phyloP scores from a whole-genome alignment of 228 moss, liverwort and hornwort genomes.

The Sphagnum fallax region DNA sequence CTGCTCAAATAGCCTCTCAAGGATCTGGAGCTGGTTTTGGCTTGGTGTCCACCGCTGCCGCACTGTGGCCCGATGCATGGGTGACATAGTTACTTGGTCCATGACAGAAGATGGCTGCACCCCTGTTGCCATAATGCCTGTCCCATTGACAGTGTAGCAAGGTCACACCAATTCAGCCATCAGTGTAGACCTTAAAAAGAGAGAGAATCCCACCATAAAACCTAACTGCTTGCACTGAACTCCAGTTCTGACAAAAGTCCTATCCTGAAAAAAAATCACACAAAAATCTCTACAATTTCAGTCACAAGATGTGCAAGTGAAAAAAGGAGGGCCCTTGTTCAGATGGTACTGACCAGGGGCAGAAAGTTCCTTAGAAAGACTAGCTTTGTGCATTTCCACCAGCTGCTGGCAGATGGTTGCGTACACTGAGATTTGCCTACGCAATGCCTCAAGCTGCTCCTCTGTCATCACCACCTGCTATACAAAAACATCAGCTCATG shows the following conservation, averaged over 20 bases:
- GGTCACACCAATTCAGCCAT: neutral
- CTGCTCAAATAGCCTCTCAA: conserved; percentile 78
- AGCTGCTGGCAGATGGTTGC: conserved; percentile 58
- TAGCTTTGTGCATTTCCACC: conserved; percentile 58
- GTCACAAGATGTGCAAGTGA: no score
- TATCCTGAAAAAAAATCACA: no score
- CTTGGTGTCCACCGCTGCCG: conserved; percentile 83
- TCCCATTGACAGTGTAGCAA: neutral
- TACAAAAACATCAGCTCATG: no score
- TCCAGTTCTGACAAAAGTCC: neutral
- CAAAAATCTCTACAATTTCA: no score
- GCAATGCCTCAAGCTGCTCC: conserved; percentile 65
- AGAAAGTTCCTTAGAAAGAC: conserved; percentile 17
- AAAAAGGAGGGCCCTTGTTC: no score
- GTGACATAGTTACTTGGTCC: conserved; percentile 15
- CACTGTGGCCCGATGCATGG: conserved; percentile 31
- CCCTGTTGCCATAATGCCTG: conserved; percentile 69
- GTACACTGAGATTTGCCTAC: conserved; percentile 47
- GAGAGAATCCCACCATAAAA: neutral
- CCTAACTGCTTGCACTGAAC: neutral
- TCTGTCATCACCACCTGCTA: conserved; percentile 70
- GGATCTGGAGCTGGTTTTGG: conserved; percentile 72
- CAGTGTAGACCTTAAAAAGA: neutral
- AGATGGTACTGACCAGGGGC: conserved; percentile 17
- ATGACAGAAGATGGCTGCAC: conserved; percentile 36